Conservation (phyloP, 345 rosid species). For the Eucalyptus marginata region DNA sequence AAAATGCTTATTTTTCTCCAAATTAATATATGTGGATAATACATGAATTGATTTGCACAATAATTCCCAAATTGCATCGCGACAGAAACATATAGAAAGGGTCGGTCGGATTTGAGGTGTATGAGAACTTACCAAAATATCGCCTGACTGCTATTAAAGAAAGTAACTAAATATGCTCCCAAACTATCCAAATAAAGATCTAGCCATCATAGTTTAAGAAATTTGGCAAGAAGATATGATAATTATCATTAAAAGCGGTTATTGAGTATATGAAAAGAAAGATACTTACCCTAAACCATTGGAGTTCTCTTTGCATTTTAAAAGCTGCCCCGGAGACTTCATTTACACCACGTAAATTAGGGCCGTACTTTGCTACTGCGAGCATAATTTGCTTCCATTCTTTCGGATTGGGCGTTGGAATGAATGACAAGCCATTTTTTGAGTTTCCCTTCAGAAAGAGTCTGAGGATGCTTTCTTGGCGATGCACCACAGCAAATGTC, state of each 20-base stretch:
- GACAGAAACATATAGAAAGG: too few species aligned
- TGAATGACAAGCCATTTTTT: background rate
- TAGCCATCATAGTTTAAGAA: background rate
- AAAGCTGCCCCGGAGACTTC: background rate
- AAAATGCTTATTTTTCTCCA: too few species aligned
- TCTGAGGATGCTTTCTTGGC: background rate
- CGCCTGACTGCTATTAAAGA: too few species aligned
- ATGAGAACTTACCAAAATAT: too few species aligned
- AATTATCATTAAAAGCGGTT: too few species aligned
- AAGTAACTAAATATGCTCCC: too few species aligned
- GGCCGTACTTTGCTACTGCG: background rate
- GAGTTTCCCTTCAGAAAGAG: background rate
- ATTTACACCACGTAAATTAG: background rate
- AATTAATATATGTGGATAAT: too few species aligned
- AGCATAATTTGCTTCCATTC: background rate
- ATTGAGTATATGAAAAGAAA: background rate
- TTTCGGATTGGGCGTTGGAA: fast-evolving
- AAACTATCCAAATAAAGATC: background rate
- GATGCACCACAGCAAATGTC: background rate
- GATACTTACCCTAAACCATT: background rate
- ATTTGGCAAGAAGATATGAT: background rate
- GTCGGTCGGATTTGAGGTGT: too few species aligned
- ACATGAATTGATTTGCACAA: too few species aligned
- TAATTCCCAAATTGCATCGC: too few species aligned
- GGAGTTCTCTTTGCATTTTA: background rate